Evolutionary conservation across 208 protist genomes (phyloP).

Genomic region (Acanthamoeba triangularis): DNA sequence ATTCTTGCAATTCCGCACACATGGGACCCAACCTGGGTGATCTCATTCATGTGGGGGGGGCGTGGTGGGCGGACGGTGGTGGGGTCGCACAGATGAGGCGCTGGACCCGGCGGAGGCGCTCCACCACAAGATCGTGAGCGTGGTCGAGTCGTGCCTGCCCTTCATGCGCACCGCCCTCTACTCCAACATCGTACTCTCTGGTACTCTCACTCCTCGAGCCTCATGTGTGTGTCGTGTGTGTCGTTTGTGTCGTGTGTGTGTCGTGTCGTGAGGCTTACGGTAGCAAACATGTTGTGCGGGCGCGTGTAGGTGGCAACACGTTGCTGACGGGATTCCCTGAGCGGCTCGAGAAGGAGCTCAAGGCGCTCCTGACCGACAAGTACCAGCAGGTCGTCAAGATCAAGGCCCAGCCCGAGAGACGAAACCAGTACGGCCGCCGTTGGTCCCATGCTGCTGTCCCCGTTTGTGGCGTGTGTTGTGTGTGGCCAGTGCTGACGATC

Average conservation of each 20-base stretch:
- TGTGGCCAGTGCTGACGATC: not conserved
- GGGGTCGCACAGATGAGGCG: not conserved
- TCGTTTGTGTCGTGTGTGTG: not conserved
- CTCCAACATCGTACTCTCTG: not conserved
- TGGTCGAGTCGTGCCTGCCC: not conserved
- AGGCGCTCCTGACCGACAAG: conserved; percentile 91
- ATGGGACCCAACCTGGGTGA: not conserved
- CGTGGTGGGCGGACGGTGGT: not conserved
- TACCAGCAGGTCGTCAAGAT: conserved; percentile 93
- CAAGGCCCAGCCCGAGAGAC: conserved; percentile 95
- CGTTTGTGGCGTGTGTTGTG: no score
- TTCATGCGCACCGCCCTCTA: conserved; percentile 19
- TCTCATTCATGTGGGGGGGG: not conserved
- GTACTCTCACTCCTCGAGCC: not conserved
- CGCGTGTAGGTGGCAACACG: conserved; percentile 92
- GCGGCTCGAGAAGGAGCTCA: conserved; percentile 97
- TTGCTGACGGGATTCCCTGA: conserved; percentile 95
- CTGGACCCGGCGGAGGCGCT: not conserved
- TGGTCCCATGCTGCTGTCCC: no score
- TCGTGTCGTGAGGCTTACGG: not conserved
- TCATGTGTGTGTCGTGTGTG: not conserved
- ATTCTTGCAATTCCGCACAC: no score
- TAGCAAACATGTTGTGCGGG: no score
- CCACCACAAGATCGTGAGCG: not conserved
- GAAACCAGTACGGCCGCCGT: conserved; percentile 89